Evolutionary conservation across 1,284 basidiomycete genomes (phyloP), one percentile per base, ranked within the genome.

Genomic region (Moniliophthora roreri): DNA sequence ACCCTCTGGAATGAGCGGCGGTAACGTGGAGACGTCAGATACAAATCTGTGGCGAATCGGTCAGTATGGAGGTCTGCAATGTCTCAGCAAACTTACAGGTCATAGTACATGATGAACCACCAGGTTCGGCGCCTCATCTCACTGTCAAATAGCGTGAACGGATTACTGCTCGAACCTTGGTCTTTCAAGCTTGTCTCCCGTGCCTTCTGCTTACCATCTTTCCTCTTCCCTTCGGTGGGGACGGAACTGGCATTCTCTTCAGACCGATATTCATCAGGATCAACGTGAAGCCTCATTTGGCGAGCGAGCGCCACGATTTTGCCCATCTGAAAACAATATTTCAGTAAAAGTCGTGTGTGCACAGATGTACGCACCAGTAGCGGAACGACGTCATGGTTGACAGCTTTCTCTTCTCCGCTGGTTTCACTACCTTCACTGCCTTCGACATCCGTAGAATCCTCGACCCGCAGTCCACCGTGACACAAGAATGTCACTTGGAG

Each of bases 51-150:
- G 47, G 42, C 32, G 34, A 55, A 45, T 52, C 32, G 41, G 13
- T 16, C 36, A 55, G 34, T 38, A 18, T n/a, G n/a, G n/a, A n/a
- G n/a, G n/a, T n/a, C n/a, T n/a, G n/a, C n/a, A n/a, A n/a, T n/a
- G n/a, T n/a, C n/a, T n/a, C n/a, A 41, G 16, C 54, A 49, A 11
- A 78, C 84, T 63, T 63, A 89, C 87, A 82, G 66, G 63, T 90
- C 87, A 63, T 83, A 87, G 65, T 80, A 87, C 64, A 81, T 78
- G 9, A 88, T 73, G 54, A 87, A 84, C 87, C 88, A 90, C 85
- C 87, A 89, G 1, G 87, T 64, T 60, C 82, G 71, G 55, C 83
- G 70, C 57, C 83, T 75, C 59, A 76, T 75, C 63, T 87, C 85
- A 23, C 80, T 78, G 53, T 84, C 79, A 52, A 79, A 81, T 62